These are phyloP conservation scores for Piper betle DNA, from an alignment of 164 flowering plant genomes.

Conservation along the genomic window DNA sequence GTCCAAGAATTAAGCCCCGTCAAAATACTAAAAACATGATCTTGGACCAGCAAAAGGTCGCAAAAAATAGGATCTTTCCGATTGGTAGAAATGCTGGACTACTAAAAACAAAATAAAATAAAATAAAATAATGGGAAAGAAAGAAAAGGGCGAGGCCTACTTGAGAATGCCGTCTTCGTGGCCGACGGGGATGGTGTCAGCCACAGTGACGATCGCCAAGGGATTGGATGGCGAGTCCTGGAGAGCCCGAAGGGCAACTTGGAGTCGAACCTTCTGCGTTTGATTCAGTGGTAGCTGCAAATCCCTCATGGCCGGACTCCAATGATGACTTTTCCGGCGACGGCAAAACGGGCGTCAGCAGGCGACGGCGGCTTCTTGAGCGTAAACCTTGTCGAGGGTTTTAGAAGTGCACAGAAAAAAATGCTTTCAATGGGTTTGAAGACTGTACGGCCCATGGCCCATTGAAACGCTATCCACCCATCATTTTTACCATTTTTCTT, in stretches of 20 bases:
- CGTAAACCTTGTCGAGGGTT: too few species aligned
- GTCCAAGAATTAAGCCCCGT: background rate
- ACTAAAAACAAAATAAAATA: background rate
- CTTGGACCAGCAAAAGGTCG: too few species aligned
- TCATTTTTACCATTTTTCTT: too few species aligned
- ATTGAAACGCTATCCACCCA: too few species aligned
- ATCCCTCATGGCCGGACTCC: conserved; percentile 36
- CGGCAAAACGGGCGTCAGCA: background rate
- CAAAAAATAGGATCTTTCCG: background rate
- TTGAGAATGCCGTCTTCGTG: conserved; percentile 83
- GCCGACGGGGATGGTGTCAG: conserved; percentile 73
- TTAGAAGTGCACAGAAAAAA: too few species aligned
- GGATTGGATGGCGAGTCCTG: conserved; percentile 44
- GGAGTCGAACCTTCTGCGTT: conserved; percentile 69
- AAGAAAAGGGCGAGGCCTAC: conserved; percentile 18
- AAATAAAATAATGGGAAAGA: background rate
- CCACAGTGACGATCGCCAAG: conserved; percentile 63
- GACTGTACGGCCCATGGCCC: too few species aligned
- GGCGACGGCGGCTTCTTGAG: too few species aligned
- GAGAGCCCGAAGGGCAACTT: conserved; percentile 51
- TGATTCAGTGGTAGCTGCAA: conserved; percentile 51
- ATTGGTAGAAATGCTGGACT: background rate
- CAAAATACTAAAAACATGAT: background rate
- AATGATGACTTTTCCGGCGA: background rate
- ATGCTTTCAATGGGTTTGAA: too few species aligned